phyloP scores from a whole-genome alignment of 352 stramenopile species.

The Vaucheria bursata region DNA sequence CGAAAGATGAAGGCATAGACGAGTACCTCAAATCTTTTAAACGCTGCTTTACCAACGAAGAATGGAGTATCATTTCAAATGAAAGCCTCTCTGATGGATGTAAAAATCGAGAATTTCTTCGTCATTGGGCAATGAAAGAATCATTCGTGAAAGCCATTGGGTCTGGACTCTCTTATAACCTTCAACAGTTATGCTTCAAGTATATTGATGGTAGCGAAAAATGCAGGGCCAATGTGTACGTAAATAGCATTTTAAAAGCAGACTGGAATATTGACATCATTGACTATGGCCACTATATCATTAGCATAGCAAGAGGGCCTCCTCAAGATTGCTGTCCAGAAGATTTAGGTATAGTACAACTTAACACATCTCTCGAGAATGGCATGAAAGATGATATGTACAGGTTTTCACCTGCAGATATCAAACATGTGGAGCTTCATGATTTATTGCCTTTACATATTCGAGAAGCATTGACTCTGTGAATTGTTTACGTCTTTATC shows the following conservation, averaged over 20 bases:
- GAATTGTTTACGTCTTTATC: too few species aligned
- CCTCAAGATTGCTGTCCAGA: background rate
- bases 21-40: constrained; percentile 42
- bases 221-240: background rate
- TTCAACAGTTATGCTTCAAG: constrained; percentile 18
- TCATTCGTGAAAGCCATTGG: constrained; percentile 52
- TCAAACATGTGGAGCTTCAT: background rate
- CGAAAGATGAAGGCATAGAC: constrained; percentile 12
- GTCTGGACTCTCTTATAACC: constrained; percentile 43
- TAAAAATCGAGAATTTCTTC: constrained; percentile 30
- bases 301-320: background rate
- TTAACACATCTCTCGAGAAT: background rate
- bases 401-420: background rate
- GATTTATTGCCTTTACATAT: background rate
- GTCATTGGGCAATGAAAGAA: constrained; percentile 49
- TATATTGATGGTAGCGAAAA: background rate
- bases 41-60: constrained; percentile 33
- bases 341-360: background rate
- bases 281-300: background rate
- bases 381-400: background rate
- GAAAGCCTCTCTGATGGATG: constrained; percentile 12
- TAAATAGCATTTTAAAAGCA: background rate
- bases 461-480: background rate
- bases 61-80: constrained; percentile 25
- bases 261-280: background rate